These are phyloP conservation scores for Zasmidium citrigriseum DNA, from an alignment of 2,329 filamentous ascomycete genomes.

Conservation along the genomic window DNA sequence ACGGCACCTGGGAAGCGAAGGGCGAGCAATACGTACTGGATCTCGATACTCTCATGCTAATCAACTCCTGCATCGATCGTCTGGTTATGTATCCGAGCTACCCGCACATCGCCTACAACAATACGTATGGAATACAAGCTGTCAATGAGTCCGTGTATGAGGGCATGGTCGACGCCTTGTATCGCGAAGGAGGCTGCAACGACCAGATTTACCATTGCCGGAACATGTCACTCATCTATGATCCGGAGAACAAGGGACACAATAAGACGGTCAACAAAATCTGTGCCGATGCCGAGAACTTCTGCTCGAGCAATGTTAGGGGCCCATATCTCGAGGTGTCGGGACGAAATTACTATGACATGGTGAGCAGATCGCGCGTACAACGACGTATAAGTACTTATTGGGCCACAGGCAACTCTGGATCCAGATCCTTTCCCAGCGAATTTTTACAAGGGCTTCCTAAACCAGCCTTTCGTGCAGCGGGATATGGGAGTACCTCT, in stretches of 20 bases:
- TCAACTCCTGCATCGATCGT: conserved; percentile 57
- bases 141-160: conserved; percentile 52
- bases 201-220: conserved; percentile 56
- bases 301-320: conserved; percentile 51
- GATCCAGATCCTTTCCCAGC: conserved; percentile 41
- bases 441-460: conserved; percentile 39
- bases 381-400: too few species aligned
- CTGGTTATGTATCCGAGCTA: conserved; percentile 51
- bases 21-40: conserved; percentile 41
- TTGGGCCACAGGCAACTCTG: conserved; percentile 39
- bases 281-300: conserved; percentile 48
- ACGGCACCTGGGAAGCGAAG: conserved; percentile 32
- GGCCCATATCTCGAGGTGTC: conserved; percentile 40
- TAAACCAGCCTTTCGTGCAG: conserved; percentile 47
- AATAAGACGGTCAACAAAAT: conserved; percentile 40
- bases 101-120: conserved; percentile 55
- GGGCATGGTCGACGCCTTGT: conserved; percentile 47
- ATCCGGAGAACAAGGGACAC: conserved; percentile 50
- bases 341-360: conserved; percentile 58
- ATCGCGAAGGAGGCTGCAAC: conserved; percentile 51
- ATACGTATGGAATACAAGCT: conserved; percentile 57
- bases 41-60: conserved; percentile 51
- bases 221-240: conserved; percentile 47
- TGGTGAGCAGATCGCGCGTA: conserved; percentile 28
- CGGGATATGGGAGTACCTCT: conserved; percentile 49